These are phyloP conservation scores for Fusarium chuoi DNA, from an alignment of 2,329 filamentous ascomycete species.

Conservation along the genomic window DNA sequence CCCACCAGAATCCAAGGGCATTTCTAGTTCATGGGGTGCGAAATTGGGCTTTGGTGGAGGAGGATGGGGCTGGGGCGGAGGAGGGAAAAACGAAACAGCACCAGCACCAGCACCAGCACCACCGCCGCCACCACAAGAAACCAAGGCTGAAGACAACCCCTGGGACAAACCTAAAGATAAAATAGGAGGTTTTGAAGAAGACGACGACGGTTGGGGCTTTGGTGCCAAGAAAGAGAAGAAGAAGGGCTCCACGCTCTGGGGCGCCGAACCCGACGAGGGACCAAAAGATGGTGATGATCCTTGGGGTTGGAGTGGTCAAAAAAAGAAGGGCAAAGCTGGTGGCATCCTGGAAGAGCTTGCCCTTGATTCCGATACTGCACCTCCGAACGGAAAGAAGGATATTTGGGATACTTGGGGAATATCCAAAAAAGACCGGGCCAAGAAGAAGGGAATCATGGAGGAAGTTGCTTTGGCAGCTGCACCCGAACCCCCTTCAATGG, in stretches of 20 bases:
- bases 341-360: conserved; percentile 27
- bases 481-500: conserved; percentile 39
- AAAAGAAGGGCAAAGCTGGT: conserved; percentile 50
- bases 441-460: conserved; percentile 47
- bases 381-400: conserved; percentile 44
- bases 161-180: conserved; percentile 63
- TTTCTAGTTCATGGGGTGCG: conserved; percentile 69
- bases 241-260: conserved; percentile 51
- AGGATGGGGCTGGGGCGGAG: conserved; percentile 48
- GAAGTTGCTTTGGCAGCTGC: conserved; percentile 30
- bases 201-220: conserved; percentile 48
- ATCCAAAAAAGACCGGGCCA: conserved; percentile 47
- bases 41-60: conserved; percentile 60
- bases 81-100: conserved; percentile 32
- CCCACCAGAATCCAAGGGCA: conserved; percentile 55
- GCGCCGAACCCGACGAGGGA: conserved; percentile 44
- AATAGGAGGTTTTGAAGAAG: conserved; percentile 5
- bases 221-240: conserved; percentile 55
- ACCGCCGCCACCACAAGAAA: conserved; percentile 27
- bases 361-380: conserved; percentile 39
- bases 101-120: conserved; percentile 53
- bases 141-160: conserved; percentile 51
- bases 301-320: conserved; percentile 52
- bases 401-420: conserved; percentile 48
- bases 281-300: conserved; percentile 46